Evolutionary conservation across 2,329 filamentous ascomycete species (phyloP), one percentile per base, ranked within the genome.

Genomic region (Aspergillus quadrilineatus): DNA sequence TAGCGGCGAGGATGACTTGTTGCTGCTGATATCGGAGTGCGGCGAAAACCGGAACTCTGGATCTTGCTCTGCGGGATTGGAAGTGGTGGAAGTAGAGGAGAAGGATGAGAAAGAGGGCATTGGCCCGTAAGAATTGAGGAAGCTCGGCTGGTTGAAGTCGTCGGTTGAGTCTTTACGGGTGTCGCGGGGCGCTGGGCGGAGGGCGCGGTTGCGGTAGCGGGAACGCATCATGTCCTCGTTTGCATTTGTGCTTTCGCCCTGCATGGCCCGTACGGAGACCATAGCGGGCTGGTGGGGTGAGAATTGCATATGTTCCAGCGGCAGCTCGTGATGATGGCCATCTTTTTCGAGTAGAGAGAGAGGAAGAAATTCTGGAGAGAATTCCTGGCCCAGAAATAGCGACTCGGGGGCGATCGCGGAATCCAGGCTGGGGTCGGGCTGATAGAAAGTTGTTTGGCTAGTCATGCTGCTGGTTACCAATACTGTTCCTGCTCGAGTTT

Each of bases 61-160:
- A 1, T 45, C 48, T 6, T n/a, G 43, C 22, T 47, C 43, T 7
- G 2, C 4, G 42, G 5, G 4, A 22, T 5, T 30, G 9, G 43
- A 46, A 22, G 4, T 15, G 42, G 22, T 8, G 4, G 82, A 22
- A 22, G 22, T 22, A 22, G 28, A 42, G 14, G 44, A 43, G 30
- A 32, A 36, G 7, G 36, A 34, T 4, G 37, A 47, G 15, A 34
- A 29, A n/a, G 9, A 50, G 4, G 45, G 29, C 3, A 43, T 42
- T 6, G 53, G 32, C 4, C 42, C 42, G 22, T 53, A 53, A 9
- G 48, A 39, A 6, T 53, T 14, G 14, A 10, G 39, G 1, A 26
- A 17, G 1, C 32, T 14, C 2, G n/a, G 32, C 36, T 46, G 50
- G 15, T 47, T 45, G 9, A 52, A 45, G 8, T 45, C 34, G 26